Conservation (phyloP, 164 flowering plant genomes). For the Houttuynia cordata region DNA sequence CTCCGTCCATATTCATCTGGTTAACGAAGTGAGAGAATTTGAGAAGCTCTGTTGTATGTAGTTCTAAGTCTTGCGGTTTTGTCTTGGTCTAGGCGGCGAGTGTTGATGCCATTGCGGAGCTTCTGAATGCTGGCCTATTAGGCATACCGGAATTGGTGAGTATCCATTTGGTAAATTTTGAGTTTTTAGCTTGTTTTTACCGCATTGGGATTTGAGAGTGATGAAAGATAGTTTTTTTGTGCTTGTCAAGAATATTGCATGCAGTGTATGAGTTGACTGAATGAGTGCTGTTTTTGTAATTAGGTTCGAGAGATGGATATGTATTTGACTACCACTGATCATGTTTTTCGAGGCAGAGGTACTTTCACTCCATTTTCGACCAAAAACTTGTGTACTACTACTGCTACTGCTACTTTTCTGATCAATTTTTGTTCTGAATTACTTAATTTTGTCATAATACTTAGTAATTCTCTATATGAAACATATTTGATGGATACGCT, state of each 20-base stretch:
- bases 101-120: conserved; percentile 42
- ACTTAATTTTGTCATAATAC: neutral
- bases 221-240: neutral
- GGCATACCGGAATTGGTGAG: conserved; percentile 53
- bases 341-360: conserved; percentile 74
- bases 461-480: too few species aligned
- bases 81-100: conserved; percentile 39
- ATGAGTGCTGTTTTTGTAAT: neutral
- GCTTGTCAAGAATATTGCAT: neutral
- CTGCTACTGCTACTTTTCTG: too few species aligned
- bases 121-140: conserved; percentile 45
- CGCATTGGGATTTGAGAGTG: too few species aligned
- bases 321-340: conserved; percentile 87
- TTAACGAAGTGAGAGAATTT: neutral
- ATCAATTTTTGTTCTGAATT: neutral
- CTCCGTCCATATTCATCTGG: neutral
- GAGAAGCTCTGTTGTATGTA: neutral
- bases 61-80: neutral
- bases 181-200: too few species aligned
- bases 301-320: conserved; percentile 82
- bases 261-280: neutral
- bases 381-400: neutral
- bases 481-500: too few species aligned
- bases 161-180: neutral
- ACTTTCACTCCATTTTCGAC: neutral